Conservation (phyloP, 2,329 filamentous ascomycete genomes). For the Sarocladium kiliense region DNA sequence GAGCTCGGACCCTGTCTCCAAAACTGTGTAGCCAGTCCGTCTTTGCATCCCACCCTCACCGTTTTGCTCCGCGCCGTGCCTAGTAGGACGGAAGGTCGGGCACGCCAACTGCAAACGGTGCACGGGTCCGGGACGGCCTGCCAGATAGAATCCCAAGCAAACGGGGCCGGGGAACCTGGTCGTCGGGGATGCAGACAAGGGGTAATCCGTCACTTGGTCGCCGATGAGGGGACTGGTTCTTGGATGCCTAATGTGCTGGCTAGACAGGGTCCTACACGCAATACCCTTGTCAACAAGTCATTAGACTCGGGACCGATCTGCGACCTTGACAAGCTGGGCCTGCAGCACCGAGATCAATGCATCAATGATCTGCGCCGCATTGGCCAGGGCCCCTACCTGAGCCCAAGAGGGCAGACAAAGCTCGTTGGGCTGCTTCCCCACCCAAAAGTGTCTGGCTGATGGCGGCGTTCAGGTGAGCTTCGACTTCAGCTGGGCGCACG, state of each 20-base stretch:
- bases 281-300: background rate
- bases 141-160: background rate
- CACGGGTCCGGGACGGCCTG: constrained; percentile 2
- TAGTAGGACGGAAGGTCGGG: background rate
- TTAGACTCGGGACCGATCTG: constrained; percentile 3
- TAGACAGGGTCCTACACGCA: background rate
- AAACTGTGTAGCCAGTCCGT: background rate
- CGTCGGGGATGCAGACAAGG: background rate
- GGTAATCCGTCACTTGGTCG: background rate
- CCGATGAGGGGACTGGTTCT: background rate
- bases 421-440: background rate
- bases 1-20: constrained; percentile 5
- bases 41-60: constrained; percentile 1
- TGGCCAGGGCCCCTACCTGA: background rate
- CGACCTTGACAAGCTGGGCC: constrained; percentile 3
- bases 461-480: constrained; percentile 6
- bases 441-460: background rate
- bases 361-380: constrained; percentile 5
- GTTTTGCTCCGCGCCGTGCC: background rate
- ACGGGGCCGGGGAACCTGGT: background rate
- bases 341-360: constrained; percentile 5
- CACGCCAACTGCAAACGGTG: constrained; percentile 4
- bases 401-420: background rate
- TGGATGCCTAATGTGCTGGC: background rate
- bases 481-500: background rate